Percentiles rank a stretch among this genome's conserved stretches.
Conservation (phyloP, 1,284 basidiomycete genomes). For the Sanghuangporus baumii region DNA sequence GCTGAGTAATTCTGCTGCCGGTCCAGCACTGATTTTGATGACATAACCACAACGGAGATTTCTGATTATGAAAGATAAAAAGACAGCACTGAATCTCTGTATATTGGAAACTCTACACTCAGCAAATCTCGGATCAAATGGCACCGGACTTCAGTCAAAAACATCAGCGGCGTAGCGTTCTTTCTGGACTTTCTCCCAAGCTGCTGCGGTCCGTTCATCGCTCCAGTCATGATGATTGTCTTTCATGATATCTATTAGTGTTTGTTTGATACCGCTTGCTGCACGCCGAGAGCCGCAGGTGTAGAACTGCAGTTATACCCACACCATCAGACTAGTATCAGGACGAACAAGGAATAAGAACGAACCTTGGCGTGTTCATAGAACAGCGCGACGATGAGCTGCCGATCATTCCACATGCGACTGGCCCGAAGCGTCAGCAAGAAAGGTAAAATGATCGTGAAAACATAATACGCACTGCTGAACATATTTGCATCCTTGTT, state of each 20-base stretch:
- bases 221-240: constrained; percentile 22
- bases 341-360: not conserved
- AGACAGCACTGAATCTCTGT: not conserved
- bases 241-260: constrained; percentile 34
- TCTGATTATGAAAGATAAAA: not conserved
- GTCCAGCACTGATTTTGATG: no score
- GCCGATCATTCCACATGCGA: constrained; percentile 41
- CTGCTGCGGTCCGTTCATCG: constrained; percentile 26
- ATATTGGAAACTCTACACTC: not conserved
- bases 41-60: no score
- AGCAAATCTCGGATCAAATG: not conserved
- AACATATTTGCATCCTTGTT: constrained; percentile 42
- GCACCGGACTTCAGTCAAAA: constrained; percentile 27
- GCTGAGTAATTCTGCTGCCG: no score
- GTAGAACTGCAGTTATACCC: constrained; percentile 32
- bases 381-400: constrained; percentile 31
- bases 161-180: constrained; percentile 42
- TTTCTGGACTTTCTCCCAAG: constrained; percentile 32
- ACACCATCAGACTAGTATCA: not conserved
- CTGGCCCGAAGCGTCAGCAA: constrained; percentile 23
- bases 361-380: constrained; percentile 29
- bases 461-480: constrained; percentile 36
- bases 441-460: not conserved
- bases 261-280: constrained; percentile 35
- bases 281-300: constrained; percentile 41